phyloP scores from a whole-genome alignment of 495 filamentous ascomycete species.

The Hypoxylon intermedium region DNA sequence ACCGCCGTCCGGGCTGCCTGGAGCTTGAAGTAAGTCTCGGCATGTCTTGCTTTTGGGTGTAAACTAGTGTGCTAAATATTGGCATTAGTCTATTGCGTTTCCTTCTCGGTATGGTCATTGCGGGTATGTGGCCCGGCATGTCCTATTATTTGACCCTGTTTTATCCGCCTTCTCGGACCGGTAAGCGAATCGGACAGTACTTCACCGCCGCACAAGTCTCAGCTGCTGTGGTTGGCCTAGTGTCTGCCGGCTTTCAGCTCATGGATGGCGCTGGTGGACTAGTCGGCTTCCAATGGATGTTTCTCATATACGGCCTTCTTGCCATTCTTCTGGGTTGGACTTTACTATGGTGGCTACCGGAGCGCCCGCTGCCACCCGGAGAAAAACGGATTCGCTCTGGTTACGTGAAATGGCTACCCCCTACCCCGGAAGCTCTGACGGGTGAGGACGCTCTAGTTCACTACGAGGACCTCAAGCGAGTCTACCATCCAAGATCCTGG shows the following conservation, averaged over 20 bases:
- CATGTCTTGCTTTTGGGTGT: neutral
- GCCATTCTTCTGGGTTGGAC: slow-evolving; percentile 71
- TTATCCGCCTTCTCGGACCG: slow-evolving; percentile 85
- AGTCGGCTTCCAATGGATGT: slow-evolving; percentile 95
- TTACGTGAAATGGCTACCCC: slow-evolving; percentile 66
- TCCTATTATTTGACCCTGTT: slow-evolving; percentile 91
- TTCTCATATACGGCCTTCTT: slow-evolving; percentile 83
- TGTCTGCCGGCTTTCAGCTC: slow-evolving; percentile 88
- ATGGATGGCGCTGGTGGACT: slow-evolving; percentile 82
- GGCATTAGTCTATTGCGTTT: slow-evolving; percentile 74
- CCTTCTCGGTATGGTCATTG: slow-evolving; percentile 84
- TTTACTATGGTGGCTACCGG: slow-evolving; percentile 89
- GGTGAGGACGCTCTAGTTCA: slow-evolving; percentile 83
- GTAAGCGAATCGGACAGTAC: slow-evolving; percentile 87
- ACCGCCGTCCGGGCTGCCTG: slow-evolving; percentile 79
- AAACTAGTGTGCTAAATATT: neutral
- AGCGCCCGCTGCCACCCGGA: slow-evolving; percentile 77
- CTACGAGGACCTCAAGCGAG: slow-evolving; percentile 81
- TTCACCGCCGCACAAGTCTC: slow-evolving; percentile 91
- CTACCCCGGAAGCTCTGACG: slow-evolving; percentile 70
- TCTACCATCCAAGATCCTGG: slow-evolving; percentile 78
- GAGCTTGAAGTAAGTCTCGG: slow-evolving; percentile 76
- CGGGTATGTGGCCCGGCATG: slow-evolving; percentile 96
- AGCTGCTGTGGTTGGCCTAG: slow-evolving; percentile 86
- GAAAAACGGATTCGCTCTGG: slow-evolving; percentile 51